Conservation (phyloP, 2,329 filamentous ascomycete species). For the Botrytis paeoniae region DNA sequence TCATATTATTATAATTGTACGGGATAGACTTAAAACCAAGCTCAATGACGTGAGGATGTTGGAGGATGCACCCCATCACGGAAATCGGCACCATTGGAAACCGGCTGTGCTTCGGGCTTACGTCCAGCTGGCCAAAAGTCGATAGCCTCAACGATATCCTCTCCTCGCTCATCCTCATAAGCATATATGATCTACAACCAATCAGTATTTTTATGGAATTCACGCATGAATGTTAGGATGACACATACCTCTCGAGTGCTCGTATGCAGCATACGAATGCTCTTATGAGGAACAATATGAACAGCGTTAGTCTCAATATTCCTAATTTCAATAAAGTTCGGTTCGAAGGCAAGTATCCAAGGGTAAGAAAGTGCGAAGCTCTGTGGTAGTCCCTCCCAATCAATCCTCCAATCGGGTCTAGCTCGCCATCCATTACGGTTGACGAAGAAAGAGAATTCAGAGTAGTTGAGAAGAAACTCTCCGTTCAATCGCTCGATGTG, state of each 20-base stretch:
- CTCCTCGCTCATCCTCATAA: slow-evolving; percentile 91
- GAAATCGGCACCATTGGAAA: slow-evolving; percentile 23
- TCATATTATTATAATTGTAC: slow-evolving; percentile 17
- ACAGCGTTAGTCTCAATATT: slow-evolving; percentile 93
- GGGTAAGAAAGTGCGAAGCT: slow-evolving; percentile 93
- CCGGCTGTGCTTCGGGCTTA: slow-evolving; percentile 33
- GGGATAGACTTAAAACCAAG: slow-evolving; percentile 5
- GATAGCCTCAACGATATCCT: slow-evolving; percentile 89
- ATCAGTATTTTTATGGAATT: slow-evolving; percentile 26
- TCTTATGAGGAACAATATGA: slow-evolving; percentile 94
- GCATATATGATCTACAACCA: slow-evolving; percentile 81
- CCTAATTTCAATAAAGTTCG: slow-evolving; percentile 94
- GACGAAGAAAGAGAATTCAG: slow-evolving; percentile 98
- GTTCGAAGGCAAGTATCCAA: slow-evolving; percentile 95
- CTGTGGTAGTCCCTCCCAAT: slow-evolving; percentile 92
- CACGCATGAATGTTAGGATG: not conserved
- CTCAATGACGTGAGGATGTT: slow-evolving; percentile 33
- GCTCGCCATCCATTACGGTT: slow-evolving; percentile 98
- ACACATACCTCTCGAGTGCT: slow-evolving; percentile 86
- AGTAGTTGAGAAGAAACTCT: slow-evolving; percentile 97
- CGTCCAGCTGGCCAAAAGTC: slow-evolving; percentile 73
- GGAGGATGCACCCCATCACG: slow-evolving; percentile 27
- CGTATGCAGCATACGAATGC: slow-evolving; percentile 95
- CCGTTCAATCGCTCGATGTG: slow-evolving; percentile 96
- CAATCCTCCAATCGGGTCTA: slow-evolving; percentile 92